These are phyloP conservation scores for Melocanna baccifera DNA, from an alignment of 176 grass and related monocot genomes.

Conservation along the genomic window DNA sequence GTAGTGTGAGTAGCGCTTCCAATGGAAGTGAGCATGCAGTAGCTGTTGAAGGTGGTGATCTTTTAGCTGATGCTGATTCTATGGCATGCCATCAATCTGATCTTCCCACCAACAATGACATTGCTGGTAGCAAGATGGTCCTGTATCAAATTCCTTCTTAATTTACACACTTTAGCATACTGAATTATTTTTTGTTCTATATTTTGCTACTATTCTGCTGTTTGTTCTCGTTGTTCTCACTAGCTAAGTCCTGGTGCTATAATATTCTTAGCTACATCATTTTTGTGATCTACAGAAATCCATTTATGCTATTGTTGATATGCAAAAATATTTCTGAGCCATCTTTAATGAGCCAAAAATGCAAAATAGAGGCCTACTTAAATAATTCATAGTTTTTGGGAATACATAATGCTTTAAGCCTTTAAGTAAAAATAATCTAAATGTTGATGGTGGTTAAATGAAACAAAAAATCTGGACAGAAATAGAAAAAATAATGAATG, in stretches of 20 bases:
- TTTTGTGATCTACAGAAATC: not conserved
- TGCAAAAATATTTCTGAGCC: not conserved
- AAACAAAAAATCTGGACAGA: not conserved
- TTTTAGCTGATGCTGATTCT: conserved; percentile 91
- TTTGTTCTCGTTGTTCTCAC: not conserved
- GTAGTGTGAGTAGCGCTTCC: conserved; percentile 81
- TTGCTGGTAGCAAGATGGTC: conserved; percentile 55
- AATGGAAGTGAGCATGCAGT: conserved; percentile 65
- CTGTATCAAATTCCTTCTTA: conserved; percentile 2
- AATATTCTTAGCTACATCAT: not conserved
- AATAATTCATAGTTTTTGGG: conserved; percentile 17
- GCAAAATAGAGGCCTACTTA: conserved; percentile 5
- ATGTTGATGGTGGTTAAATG: conserved; percentile 1
- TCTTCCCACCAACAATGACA: conserved; percentile 60
- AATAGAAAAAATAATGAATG: conserved; percentile 13
- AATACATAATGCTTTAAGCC: not conserved
- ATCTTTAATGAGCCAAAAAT: not conserved
- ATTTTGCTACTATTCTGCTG: not conserved
- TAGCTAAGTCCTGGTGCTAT: not conserved
- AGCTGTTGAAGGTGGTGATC: conserved; percentile 74
- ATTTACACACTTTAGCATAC: conserved; percentile 10
- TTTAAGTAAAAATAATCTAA: not conserved
- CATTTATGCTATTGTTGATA: not conserved
- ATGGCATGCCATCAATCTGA: conserved; percentile 61
- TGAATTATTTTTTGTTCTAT: not conserved